A percentile compares a stretch with the other conserved stretches of the same genome.
Conservation (phyloP, 352 stramenopile species). For the Discostella stelligera region DNA sequence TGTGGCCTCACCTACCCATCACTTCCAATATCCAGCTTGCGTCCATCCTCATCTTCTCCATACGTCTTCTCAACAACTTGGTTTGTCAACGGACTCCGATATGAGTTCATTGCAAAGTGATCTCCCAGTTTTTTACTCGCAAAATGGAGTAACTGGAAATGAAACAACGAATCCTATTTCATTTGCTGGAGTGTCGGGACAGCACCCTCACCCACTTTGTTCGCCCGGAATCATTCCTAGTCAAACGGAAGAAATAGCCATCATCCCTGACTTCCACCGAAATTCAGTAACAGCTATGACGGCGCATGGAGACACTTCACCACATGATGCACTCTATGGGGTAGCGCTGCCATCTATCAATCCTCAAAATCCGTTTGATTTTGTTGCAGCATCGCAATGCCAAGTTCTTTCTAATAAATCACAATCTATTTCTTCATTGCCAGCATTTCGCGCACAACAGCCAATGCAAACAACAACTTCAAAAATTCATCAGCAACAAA, state of each 20-base stretch:
- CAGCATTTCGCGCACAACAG: slow-evolving; percentile 1
- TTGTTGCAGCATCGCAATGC: slow-evolving; percentile 1
- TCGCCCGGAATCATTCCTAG: slow-evolving; percentile 17
- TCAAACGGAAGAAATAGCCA: slow-evolving; percentile 27
- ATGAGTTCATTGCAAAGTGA: slow-evolving; percentile 18
- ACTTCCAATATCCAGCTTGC: slow-evolving; percentile 18
- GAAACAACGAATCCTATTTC: slow-evolving; percentile 2
- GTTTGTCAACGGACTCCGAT: slow-evolving; percentile 9
- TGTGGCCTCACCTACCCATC: slow-evolving; percentile 14
- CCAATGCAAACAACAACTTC: not conserved
- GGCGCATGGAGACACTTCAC: slow-evolving; percentile 10
- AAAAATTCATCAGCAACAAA: slow-evolving; percentile 18
- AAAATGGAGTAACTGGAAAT: slow-evolving; percentile 18
- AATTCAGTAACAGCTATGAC: slow-evolving; percentile 16
- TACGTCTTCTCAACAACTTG: slow-evolving; percentile 21
- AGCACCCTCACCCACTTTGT: slow-evolving; percentile 15
- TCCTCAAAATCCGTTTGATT: slow-evolving; percentile 41
- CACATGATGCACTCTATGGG: slow-evolving; percentile 25
- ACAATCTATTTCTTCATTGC: slow-evolving; percentile 19
- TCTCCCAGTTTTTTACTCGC: slow-evolving; percentile 33
- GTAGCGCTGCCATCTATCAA: slow-evolving; percentile 29
- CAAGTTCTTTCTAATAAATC: slow-evolving; percentile 23
- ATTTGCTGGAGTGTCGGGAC: slow-evolving; percentile 1
- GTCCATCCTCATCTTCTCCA: slow-evolving; percentile 15
- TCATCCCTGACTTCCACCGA: slow-evolving; percentile 31